Conservation (phyloP, 306 rosid genomes). For the Malus orientalis region DNA sequence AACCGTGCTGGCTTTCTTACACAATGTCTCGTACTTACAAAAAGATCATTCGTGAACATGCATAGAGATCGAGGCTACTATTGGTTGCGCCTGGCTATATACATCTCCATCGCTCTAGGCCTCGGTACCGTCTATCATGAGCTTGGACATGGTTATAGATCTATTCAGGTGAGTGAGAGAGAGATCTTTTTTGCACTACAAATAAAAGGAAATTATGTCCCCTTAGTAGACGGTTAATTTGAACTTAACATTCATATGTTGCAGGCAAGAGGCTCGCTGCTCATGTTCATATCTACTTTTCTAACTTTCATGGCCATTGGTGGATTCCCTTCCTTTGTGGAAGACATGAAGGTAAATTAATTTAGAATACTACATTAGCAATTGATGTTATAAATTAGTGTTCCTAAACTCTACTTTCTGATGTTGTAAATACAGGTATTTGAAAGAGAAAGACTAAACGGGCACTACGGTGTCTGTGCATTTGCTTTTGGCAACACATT, state of each 20-base stretch:
- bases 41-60: constrained; percentile 62
- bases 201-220: background rate
- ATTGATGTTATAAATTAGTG: background rate
- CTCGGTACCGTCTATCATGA: constrained; percentile 36
- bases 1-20: constrained; percentile 38
- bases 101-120: constrained; percentile 26
- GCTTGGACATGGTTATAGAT: constrained; percentile 19
- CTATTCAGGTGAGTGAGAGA: constrained; percentile 38
- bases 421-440: constrained; percentile 33
- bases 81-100: constrained; percentile 54
- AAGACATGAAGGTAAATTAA: constrained; percentile 54
- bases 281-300: constrained; percentile 42
- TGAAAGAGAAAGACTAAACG: constrained; percentile 60
- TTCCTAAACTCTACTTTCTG: background rate
- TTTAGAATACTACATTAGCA: background rate
- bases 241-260: background rate
- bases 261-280: constrained; percentile 62
- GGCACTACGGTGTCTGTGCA: constrained; percentile 54
- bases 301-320: constrained; percentile 68
- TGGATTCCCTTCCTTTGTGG: constrained; percentile 73
- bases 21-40: constrained; percentile 43
- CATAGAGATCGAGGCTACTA: constrained; percentile 54
- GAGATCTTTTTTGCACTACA: background rate
- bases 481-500: constrained; percentile 55
- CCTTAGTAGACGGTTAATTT: background rate